These are phyloP conservation scores for Saccharomycopsis lassenensis DNA, from an alignment of 805 yeast species.

Conservation along the genomic window DNA sequence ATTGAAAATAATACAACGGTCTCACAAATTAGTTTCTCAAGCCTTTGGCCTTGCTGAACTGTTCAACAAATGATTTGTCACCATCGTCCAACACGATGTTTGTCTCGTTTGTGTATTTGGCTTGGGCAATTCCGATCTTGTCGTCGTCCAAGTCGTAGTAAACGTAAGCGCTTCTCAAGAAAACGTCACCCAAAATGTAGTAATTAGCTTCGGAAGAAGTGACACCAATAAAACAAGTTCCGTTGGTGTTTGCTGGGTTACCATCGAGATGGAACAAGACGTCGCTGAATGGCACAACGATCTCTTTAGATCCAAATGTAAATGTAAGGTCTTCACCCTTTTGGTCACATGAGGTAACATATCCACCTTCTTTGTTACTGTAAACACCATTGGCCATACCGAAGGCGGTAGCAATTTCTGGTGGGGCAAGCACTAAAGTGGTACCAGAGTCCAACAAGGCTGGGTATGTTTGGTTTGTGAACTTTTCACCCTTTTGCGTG, in stretches of 20 bases:
- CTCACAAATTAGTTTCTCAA: no score
- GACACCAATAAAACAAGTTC: conserved; percentile 33
- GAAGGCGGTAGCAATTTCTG: conserved; percentile 6
- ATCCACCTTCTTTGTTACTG: not conserved
- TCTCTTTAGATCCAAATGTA: conserved; percentile 45
- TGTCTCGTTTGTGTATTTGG: conserved; percentile 22
- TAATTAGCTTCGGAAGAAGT: conserved; percentile 26
- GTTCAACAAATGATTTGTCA: no score
- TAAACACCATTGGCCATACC: conserved; percentile 6
- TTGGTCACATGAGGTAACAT: conserved; percentile 12
- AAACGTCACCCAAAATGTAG: conserved; percentile 42
- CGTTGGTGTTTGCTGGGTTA: conserved; percentile 16
- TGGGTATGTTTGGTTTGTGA: conserved; percentile 22
- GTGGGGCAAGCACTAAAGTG: conserved; percentile 34
- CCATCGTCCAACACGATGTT: no score
- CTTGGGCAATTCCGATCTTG: conserved; percentile 38
- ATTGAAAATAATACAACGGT: no score
- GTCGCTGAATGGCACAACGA: conserved; percentile 37
- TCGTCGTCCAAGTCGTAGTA: conserved; percentile 42
- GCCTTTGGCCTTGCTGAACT: no score
- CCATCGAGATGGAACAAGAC: conserved; percentile 20
- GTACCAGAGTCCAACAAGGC: conserved; percentile 37
- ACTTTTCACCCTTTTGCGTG: not conserved
- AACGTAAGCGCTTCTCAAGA: conserved; percentile 41
- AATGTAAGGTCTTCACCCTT: conserved; percentile 30